phyloP scores from a whole-genome alignment of 1,284 basidiomycete species.

The Cutaneotrichosporon sp. region DNA sequence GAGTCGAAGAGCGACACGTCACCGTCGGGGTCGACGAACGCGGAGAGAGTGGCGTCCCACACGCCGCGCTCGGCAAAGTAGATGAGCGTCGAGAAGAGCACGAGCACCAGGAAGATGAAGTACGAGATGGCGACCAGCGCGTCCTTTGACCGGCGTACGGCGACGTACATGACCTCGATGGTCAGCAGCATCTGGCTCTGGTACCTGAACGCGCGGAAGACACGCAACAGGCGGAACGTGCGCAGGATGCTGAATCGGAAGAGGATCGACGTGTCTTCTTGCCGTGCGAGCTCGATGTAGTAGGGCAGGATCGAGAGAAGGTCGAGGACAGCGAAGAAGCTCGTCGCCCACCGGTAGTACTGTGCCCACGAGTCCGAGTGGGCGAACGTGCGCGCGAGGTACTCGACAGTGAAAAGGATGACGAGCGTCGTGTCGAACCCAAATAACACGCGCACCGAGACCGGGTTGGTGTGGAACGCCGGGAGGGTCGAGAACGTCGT shows the following conservation, averaged over 20 bases:
- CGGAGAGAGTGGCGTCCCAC: conserved; percentile 75
- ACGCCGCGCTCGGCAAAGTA: conserved; percentile 85
- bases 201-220: conserved; percentile 83
- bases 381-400: conserved; percentile 44
- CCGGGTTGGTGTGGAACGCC: conserved; percentile 65
- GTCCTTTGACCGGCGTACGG: conserved; percentile 77
- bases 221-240: conserved; percentile 78
- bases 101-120: conserved; percentile 82
- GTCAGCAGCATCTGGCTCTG: conserved; percentile 66
- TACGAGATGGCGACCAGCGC: conserved; percentile 81
- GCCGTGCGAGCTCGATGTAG: conserved; percentile 78
- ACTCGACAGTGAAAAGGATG: conserved; percentile 76
- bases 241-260: conserved; percentile 80
- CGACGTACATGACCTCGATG: conserved; percentile 89
- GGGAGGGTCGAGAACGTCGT: conserved; percentile 84
- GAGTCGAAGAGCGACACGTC: conserved; percentile 62
- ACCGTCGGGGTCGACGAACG: conserved; percentile 79
- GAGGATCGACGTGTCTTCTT: conserved; percentile 79
- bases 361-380: conserved; percentile 54
- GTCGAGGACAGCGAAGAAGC: conserved; percentile 83
- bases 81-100: conserved; percentile 80
- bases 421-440: conserved; percentile 74
- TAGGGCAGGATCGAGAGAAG: conserved; percentile 80
- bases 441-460: conserved; percentile 72
- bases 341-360: conserved; percentile 53